Conservation (phyloP, 2,329 filamentous ascomycete genomes). For the Hypoxylon sp. region DNA sequence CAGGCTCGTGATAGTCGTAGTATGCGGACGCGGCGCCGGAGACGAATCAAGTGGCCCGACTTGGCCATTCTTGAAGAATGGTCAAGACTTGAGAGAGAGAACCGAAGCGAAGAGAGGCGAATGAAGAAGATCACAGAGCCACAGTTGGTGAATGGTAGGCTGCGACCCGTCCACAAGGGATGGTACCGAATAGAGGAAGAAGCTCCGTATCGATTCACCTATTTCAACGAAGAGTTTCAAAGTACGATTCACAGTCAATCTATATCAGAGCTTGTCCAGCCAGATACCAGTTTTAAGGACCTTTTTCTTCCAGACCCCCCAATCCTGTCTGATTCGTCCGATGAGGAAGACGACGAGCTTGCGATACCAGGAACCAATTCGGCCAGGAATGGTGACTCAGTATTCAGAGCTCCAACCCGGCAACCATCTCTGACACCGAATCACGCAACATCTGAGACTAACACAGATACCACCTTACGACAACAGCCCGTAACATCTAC, state of each 20-base stretch:
- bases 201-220: slow-evolving; percentile 93
- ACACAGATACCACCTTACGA: slow-evolving; percentile 35
- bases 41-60: slow-evolving; percentile 87
- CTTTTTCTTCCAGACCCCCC: slow-evolving; percentile 92
- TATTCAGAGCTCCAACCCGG: slow-evolving; percentile 62
- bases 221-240: slow-evolving; percentile 97
- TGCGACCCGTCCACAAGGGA: slow-evolving; percentile 82
- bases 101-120: slow-evolving; percentile 83
- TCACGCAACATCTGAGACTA: slow-evolving; percentile 39
- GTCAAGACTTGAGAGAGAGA: slow-evolving; percentile 91
- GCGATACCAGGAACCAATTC: slow-evolving; percentile 49
- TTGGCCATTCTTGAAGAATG: slow-evolving; percentile 87
- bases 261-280: slow-evolving; percentile 91
- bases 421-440: slow-evolving; percentile 61
- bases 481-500: slow-evolving; percentile 35
- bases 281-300: slow-evolving; percentile 85
- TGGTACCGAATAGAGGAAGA: slow-evolving; percentile 95
- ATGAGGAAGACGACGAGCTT: slow-evolving; percentile 73
- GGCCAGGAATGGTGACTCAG: slow-evolving; percentile 56
- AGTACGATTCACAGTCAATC: slow-evolving; percentile 97
- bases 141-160: slow-evolving; percentile 88
- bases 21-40: slow-evolving; percentile 65
- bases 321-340: slow-evolving; percentile 79
- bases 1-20: slow-evolving; percentile 61
- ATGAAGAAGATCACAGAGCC: slow-evolving; percentile 95